Evolutionary conservation across 2,329 filamentous ascomycete species (phyloP), one percentile per base, ranked within the genome.

Genomic region (Hypoxylon sp.): DNA sequence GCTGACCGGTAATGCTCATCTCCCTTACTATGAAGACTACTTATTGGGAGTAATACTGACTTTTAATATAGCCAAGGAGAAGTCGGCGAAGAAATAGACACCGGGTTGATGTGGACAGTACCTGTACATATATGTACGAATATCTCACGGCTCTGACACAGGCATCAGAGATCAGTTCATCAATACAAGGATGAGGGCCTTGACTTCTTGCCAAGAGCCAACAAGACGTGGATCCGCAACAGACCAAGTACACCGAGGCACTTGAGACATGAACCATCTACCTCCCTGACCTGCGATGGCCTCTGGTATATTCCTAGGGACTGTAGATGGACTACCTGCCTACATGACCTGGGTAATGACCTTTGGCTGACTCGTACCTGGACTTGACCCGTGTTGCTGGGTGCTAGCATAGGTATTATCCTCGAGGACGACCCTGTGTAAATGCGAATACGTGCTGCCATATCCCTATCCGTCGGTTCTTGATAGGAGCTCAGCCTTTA

Each of bases 1-100:
- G 87, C 47, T 61, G 29, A 15, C 47, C 58, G 58, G 68, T 71
- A 69, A 20, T 54, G 2, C 40, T 15, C 27, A 43, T 58, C 21
- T 51, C 13, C 31, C 38, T 23, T n/a, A n/a, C n/a, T n/a, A n/a
- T n/a, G n/a, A n/a, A n/a, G n/a, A n/a, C 10, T 57, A n/a, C 33
- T 23, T 6, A 26, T 41, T 11, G 13, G 35, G 49, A 29, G 11
- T 41, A 1, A 21, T 52, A 29, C 54, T 65, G 43, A 65, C 51
- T 33, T 43, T 10, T n/a, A 13, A 31, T 51, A 27, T 35, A 65
- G 62, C 10, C 2, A 63, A 58, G 45, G 5, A 23, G 13, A 56
- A 48, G 31, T 11, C 10, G 10, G n/a, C n/a, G 3, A 24, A 26
- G 18, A 31, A 18, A 45, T 58, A 55, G 31, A 46, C n/a, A 17